Evolutionary conservation across 1,284 basidiomycete genomes (phyloP).

Genomic region (Apiotrichum mycotoxinovorans): DNA sequence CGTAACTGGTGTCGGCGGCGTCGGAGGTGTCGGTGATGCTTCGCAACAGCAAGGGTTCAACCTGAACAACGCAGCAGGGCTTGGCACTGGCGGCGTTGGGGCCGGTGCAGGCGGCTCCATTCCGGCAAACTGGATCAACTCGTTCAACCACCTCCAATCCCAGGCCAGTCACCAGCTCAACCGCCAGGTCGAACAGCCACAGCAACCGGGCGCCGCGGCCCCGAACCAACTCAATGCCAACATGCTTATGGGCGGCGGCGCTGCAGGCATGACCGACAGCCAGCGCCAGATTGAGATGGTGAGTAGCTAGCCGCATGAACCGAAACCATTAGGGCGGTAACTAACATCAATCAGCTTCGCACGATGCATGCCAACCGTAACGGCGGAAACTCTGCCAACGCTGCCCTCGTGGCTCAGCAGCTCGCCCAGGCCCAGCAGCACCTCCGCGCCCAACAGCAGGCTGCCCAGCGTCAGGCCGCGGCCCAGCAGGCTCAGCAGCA

Average conservation of each 20-base stretch:
- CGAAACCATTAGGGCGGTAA: no score
- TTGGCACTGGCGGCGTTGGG: not conserved
- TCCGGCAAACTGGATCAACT: constrained; percentile 17
- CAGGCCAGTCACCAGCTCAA: constrained; percentile 13
- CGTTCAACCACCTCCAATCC: constrained; percentile 17
- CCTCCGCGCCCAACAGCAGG: not conserved
- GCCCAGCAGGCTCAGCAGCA: constrained; percentile 9
- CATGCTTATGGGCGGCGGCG: constrained; percentile 1
- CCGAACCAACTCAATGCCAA: not conserved
- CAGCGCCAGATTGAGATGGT: constrained; percentile 20
- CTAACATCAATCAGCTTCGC: constrained; percentile 8
- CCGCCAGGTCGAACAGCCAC: constrained; percentile 7
- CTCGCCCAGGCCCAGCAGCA: constrained; percentile 6
- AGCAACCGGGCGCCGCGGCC: not conserved
- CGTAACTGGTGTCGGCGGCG: not conserved
- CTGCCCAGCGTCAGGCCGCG: not conserved
- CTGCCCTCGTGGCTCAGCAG: constrained; percentile 14
- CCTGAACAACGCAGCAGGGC: constrained; percentile 8
- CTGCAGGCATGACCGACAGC: not conserved
- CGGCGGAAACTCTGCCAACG: constrained; percentile 6
- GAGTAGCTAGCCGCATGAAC: not conserved
- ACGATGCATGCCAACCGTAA: constrained; percentile 17
- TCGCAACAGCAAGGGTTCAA: constrained; percentile 15
- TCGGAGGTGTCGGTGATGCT: constrained; percentile 6
- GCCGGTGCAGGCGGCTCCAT: constrained; percentile 6